These are phyloP conservation scores for Tilletia indica DNA, from an alignment of 1,284 basidiomycete genomes.

Conservation along the genomic window DNA sequence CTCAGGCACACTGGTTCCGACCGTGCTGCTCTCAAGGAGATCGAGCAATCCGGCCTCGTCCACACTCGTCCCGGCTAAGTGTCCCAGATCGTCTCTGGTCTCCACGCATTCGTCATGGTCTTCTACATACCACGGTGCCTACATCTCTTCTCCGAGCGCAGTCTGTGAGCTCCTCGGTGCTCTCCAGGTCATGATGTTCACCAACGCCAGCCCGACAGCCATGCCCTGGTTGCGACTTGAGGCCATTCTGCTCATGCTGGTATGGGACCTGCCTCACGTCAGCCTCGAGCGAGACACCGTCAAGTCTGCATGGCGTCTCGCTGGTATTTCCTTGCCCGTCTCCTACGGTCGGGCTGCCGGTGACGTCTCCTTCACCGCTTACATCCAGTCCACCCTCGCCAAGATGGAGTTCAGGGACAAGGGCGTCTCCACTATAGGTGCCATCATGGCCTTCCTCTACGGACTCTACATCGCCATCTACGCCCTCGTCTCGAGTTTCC, in stretches of 20 bases:
- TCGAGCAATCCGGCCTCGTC: constrained; percentile 26
- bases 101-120: constrained; percentile 48
- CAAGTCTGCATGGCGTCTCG: constrained; percentile 4
- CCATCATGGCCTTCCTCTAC: constrained; percentile 56
- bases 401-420: constrained; percentile 49
- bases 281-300: constrained; percentile 6
- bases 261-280: constrained; percentile 54
- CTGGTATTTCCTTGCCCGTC: constrained; percentile 51
- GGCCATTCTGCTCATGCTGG: constrained; percentile 53
- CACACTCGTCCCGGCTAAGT: constrained; percentile 21
- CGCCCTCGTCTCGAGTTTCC: constrained; percentile 54
- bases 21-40: constrained; percentile 1
- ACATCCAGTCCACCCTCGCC: constrained; percentile 56
- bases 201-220: constrained; percentile 49
- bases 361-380: constrained; percentile 57
- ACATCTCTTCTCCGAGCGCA: constrained; percentile 48
- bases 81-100: constrained; percentile 34
- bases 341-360: constrained; percentile 58
- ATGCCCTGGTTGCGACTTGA: constrained; percentile 55
- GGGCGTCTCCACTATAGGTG: constrained; percentile 55
- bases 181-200: constrained; percentile 51
- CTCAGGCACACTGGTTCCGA: constrained; percentile 33
- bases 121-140: constrained; percentile 48
- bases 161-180: constrained; percentile 57
- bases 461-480: constrained; percentile 47